Conservation (phyloP, 2,329 filamentous ascomycete species). For the Elsinoe australis region DNA sequence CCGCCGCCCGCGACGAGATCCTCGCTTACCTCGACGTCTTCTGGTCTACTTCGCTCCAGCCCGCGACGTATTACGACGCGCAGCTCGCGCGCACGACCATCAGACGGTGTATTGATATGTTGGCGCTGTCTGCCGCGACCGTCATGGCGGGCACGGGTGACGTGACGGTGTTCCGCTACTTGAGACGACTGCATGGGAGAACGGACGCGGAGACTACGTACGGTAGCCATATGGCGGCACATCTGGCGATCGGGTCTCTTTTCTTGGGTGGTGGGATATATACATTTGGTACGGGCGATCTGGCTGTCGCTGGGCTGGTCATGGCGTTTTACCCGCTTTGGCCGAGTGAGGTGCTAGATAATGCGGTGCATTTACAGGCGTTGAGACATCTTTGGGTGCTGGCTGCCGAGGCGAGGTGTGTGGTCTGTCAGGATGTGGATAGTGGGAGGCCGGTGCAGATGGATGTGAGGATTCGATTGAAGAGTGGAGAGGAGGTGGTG, state of each 20-base stretch:
- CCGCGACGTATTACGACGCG: conserved; percentile 60
- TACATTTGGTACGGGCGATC: conserved; percentile 80
- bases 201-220: conserved; percentile 79
- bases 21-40: conserved; percentile 66
- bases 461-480: conserved; percentile 26
- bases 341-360: conserved; percentile 82
- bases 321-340: conserved; percentile 93
- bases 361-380: conserved; percentile 87
- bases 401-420: conserved; percentile 79
- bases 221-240: conserved; percentile 85
- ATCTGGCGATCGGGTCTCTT: conserved; percentile 81
- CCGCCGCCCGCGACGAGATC: conserved; percentile 68
- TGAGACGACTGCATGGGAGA: conserved; percentile 81
- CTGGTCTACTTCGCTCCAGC: conserved; percentile 23
- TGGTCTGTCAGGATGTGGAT: conserved; percentile 79
- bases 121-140: conserved; percentile 72
- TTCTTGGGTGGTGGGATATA: conserved; percentile 90
- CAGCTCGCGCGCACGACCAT: conserved; percentile 75
- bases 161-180: conserved; percentile 70
- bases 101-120: conserved; percentile 81
- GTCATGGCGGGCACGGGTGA: conserved; percentile 97
- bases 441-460: conserved; percentile 67
- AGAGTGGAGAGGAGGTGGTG: conserved; percentile 21
- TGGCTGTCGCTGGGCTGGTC: conserved; percentile 77
- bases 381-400: conserved; percentile 97